A percentile compares a stretch with the other conserved stretches of the same genome.
phyloP scores from a whole-genome alignment of 306 rosid genomes.

The Herpetospermum pedunculosum region DNA sequence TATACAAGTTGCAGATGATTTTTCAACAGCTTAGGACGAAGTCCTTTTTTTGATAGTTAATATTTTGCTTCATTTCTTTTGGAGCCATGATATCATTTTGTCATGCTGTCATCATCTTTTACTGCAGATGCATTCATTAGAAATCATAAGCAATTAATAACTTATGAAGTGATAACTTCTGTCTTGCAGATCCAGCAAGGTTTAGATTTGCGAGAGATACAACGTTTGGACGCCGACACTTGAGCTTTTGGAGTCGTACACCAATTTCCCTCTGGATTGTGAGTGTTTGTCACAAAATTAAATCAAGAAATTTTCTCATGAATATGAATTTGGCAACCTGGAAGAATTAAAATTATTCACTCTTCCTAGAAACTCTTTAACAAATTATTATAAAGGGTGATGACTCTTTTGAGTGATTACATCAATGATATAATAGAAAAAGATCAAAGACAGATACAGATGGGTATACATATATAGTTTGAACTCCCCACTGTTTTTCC shows the following conservation, averaged over 20 bases:
- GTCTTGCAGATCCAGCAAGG: slow-evolving; percentile 58
- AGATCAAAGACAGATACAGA: not conserved
- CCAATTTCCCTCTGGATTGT: slow-evolving; percentile 51
- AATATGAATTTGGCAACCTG: not conserved
- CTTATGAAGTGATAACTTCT: not conserved
- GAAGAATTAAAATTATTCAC: not conserved
- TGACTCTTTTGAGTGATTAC: not conserved
- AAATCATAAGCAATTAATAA: not conserved
- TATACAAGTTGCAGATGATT: not conserved
- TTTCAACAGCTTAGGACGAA: not conserved
- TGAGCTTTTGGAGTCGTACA: slow-evolving; percentile 47
- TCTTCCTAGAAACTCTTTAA: not conserved
- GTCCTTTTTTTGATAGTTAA: not conserved
- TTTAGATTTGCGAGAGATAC: slow-evolving; percentile 86
- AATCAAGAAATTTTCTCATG: slow-evolving; percentile 5
- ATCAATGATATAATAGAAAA: not conserved
- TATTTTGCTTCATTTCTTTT: not conserved
- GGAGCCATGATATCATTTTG: not conserved
- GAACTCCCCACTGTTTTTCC: not conserved
- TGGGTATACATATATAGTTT: not conserved
- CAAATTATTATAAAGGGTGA: not conserved
- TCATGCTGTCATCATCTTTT: not conserved
- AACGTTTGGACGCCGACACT: slow-evolving; percentile 71
- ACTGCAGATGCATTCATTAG: not conserved
- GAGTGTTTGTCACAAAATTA: slow-evolving; percentile 11